Evolutionary conservation across 768 basidiomycete species (phyloP), one percentile per base, ranked within the genome.

Genomic region (Dictyophora rubrovolvata): DNA sequence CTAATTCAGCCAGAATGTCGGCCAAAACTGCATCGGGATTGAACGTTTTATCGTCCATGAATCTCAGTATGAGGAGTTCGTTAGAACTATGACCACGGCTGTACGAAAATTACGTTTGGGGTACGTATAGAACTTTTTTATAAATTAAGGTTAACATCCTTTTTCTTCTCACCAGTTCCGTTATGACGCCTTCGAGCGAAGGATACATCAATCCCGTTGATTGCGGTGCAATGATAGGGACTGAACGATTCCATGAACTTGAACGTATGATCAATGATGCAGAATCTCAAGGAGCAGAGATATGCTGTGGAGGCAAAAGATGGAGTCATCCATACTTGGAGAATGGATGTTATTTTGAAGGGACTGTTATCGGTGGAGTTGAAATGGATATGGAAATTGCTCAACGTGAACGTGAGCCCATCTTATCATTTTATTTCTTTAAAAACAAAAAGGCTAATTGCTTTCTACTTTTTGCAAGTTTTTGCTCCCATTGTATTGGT

Each of bases 1-100:
- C 48, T 22, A 35, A 48, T 37, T 47, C 66, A 93, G 92, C 76
- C 93, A 93, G 76, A 91, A 92, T 60, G 81, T 82, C 54, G 94
- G 94, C 20, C 95, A 97, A 73, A 97, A 97, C 66, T 99, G 95
- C 70, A 95, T 99, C 65, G 95, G 94, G 36, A 89, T 94, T 62
- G 95, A 99, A 70, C 83, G 93, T 1, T 79, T 98, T 63, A 80
- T 98, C 50, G 91, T 98, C 37, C 93, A 93, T 65, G 68, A 74
- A 0, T 77, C 77, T 0, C 86, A 91, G 65, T 87, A 93, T 65
- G 82, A 92, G 51, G 81, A 84, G 5, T 79, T 98, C 53, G 79
- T 85, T 63, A 73, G 75, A 2, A 77, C 83, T 20, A 76, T 97
- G 65, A 66, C 72, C 20, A 79, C 83, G n/a, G 80, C 86, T 16